These are phyloP conservation scores for Calonectria pseudoturangicola DNA, from an alignment of 2,329 filamentous ascomycete genomes.

Conservation along the genomic window DNA sequence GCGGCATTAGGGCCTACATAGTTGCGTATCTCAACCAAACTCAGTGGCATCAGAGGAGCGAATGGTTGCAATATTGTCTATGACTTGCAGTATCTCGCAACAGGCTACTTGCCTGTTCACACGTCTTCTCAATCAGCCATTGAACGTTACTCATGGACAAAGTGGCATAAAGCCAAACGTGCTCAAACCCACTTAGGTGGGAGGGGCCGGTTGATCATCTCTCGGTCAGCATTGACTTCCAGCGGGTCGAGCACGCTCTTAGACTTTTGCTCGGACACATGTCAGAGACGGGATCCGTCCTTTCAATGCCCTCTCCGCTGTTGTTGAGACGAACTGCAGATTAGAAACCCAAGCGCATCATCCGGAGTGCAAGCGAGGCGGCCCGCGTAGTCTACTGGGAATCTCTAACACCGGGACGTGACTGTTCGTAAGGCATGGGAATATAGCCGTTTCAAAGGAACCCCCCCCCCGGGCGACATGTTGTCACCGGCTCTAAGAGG, in stretches of 20 bases:
- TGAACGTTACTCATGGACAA: conserved; percentile 16
- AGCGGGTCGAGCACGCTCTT: conserved; percentile 32
- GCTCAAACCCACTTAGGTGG: conserved; percentile 24
- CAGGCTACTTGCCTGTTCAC: conserved; percentile 22
- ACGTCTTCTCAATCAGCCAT: conserved; percentile 27
- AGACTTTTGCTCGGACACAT: conserved; percentile 31
- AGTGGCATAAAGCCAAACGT: conserved; percentile 3
- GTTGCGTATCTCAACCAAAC: conserved; percentile 15
- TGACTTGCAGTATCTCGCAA: conserved; percentile 21
- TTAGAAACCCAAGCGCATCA: conserved; percentile 32
- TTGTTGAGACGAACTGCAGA: conserved; percentile 19
- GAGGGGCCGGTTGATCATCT: conserved; percentile 41
- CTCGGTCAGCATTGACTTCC: conserved; percentile 31
- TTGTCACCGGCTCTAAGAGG: neutral
- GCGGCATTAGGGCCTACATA: neutral
- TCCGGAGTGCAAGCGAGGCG: conserved; percentile 34
- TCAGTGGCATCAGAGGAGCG: neutral
- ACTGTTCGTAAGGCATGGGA: conserved; percentile 1
- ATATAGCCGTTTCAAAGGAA: conserved; percentile 12
- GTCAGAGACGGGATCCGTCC: conserved; percentile 20
- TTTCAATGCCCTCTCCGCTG: conserved; percentile 16
- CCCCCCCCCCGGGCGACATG: conserved; percentile 2
- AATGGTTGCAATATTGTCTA: conserved; percentile 18
- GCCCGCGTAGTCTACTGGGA: conserved; percentile 32
- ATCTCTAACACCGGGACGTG: conserved; percentile 12